A percentile compares a stretch with the other conserved stretches of the same genome.
Conservation (phyloP, 1,139 yeast species). For the Kodamaea derodonti region DNA sequence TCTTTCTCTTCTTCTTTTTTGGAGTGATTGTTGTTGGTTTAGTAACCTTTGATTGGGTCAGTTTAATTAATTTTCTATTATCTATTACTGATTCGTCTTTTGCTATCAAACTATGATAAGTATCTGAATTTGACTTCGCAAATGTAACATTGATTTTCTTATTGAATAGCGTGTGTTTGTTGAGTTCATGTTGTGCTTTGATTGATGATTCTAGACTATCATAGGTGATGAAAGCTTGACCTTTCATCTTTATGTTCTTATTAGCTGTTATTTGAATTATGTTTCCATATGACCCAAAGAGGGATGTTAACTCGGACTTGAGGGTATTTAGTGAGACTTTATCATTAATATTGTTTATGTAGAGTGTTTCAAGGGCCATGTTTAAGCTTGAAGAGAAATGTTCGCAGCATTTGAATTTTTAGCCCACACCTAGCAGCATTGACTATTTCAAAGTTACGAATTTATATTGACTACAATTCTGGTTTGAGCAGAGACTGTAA, state of each 20-base stretch:
- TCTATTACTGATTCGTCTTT: slow-evolving; percentile 15
- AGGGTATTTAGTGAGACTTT: slow-evolving; percentile 54
- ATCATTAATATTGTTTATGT: slow-evolving; percentile 71
- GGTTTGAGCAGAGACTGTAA: no score
- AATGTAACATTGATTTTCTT: slow-evolving; percentile 46
- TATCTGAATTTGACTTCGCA: slow-evolving; percentile 51
- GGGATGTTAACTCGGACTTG: slow-evolving; percentile 35
- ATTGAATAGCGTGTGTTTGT: slow-evolving; percentile 47
- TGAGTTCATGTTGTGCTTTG: slow-evolving; percentile 43
- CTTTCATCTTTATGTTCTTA: slow-evolving; percentile 60
- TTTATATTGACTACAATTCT: no score
- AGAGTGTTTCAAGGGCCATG: slow-evolving; percentile 38
- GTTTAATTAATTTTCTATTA: slow-evolving; percentile 13
- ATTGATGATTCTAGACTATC: slow-evolving; percentile 40
- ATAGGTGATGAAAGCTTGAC: slow-evolving; percentile 85
- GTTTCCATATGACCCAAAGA: slow-evolving; percentile 47
- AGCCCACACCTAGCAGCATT: no score
- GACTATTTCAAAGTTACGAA: no score
- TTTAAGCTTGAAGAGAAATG: not conserved
- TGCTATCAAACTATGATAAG: slow-evolving; percentile 10
- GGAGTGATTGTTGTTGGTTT: slow-evolving; percentile 9
- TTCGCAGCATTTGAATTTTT: no score
- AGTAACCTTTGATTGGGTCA: slow-evolving; percentile 7
- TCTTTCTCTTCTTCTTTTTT: slow-evolving; percentile 15
- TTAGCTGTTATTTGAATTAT: slow-evolving; percentile 57